phyloP scores from a whole-genome alignment of 2,329 filamentous ascomycete species.

The Grosmannia serpens region DNA sequence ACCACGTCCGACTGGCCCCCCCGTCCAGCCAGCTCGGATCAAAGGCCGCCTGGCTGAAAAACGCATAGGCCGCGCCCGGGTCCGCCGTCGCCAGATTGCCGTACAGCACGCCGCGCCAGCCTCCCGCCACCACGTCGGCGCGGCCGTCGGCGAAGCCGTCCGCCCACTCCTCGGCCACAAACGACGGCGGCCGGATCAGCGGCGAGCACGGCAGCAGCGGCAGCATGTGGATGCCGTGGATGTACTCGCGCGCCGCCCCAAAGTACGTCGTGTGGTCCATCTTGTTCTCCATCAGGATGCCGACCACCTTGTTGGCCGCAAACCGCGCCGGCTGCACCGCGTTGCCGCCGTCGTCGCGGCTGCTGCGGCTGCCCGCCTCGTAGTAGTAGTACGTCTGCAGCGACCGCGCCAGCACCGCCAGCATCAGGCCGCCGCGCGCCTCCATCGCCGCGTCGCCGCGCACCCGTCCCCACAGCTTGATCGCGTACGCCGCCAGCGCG shows the following conservation, averaged over 20 bases:
- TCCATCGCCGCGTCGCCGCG: constrained; percentile 70
- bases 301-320: constrained; percentile 62
- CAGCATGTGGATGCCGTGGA: constrained; percentile 75
- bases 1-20: constrained; percentile 77
- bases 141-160: constrained; percentile 63
- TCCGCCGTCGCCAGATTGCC: constrained; percentile 73
- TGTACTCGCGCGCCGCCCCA: constrained; percentile 57
- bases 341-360: constrained; percentile 44
- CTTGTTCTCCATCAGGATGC: constrained; percentile 86
- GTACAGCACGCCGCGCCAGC: constrained; percentile 79
- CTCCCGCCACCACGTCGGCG: constrained; percentile 53
- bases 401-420: constrained; percentile 63
- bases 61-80: constrained; percentile 56
- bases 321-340: constrained; percentile 59
- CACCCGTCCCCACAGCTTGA: constrained; percentile 89
- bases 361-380: neutral
- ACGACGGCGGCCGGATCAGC: constrained; percentile 53
- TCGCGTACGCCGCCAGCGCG: constrained; percentile 70
- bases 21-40: constrained; percentile 63
- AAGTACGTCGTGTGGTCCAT: constrained; percentile 90
- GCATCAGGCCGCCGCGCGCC: constrained; percentile 69
- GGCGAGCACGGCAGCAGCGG: constrained; percentile 59
- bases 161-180: constrained; percentile 76
- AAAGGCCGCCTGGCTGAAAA: constrained; percentile 59
- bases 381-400: constrained; percentile 71